Evolutionary conservation across 106 monocot species (phyloP).

Genomic region (Cymbidium sinense): DNA sequence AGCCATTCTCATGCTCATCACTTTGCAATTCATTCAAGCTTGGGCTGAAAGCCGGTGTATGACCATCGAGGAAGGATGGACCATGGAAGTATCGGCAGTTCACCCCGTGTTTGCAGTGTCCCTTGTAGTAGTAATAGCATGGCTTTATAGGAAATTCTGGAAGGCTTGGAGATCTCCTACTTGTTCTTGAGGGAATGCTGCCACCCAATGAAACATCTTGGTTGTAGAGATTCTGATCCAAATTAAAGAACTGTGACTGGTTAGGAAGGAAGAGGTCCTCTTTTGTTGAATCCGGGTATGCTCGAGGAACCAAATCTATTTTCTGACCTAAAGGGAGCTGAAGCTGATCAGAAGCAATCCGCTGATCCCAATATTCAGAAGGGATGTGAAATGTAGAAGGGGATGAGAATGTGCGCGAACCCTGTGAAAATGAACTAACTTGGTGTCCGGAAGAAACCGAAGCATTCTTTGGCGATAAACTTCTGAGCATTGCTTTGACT

Average conservation of each 20-base stretch:
- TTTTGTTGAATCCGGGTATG: constrained; percentile 4
- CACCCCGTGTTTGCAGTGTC: constrained; percentile 65
- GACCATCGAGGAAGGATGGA: background rate
- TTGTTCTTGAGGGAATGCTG: constrained; percentile 4
- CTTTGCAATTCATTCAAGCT: constrained; percentile 25
- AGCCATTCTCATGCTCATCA: constrained; percentile 26
- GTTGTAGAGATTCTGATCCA: constrained; percentile 15
- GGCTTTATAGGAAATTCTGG: constrained; percentile 26
- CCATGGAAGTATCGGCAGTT: constrained; percentile 68
- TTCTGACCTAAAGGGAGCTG: constrained; percentile 11
- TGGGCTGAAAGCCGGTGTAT: background rate
- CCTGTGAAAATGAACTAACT: constrained; percentile 8
- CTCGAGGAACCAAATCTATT: constrained; percentile 11
- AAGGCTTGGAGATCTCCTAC: constrained; percentile 24
- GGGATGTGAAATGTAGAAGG: constrained; percentile 13
- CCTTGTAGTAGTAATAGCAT: constrained; percentile 56
- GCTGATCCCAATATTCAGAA: constrained; percentile 18
- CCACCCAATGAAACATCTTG: constrained; percentile 7
- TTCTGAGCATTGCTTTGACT: constrained; percentile 25
- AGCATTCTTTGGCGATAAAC: background rate
- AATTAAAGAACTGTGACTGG: constrained; percentile 15
- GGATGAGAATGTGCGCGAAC: too few relatives aligned
- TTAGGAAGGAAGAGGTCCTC: background rate
- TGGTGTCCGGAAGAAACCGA: constrained; percentile 6
- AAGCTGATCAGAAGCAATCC: constrained; percentile 6